Base-by-base conservation (phyloP, 129 eudicot genomes). In the Dittrichia graveolens region DNA sequence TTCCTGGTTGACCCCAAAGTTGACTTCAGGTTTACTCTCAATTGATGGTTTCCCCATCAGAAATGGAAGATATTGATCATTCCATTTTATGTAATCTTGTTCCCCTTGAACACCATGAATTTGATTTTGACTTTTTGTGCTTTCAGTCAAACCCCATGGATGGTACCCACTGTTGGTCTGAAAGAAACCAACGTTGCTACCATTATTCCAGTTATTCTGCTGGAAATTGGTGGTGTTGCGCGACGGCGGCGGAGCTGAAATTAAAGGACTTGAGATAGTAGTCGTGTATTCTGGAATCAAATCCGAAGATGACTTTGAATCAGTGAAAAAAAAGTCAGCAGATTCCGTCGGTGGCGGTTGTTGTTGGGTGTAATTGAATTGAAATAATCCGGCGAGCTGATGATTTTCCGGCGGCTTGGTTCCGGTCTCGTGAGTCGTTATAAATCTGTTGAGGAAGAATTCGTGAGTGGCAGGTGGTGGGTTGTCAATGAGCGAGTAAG, bases 51-150 rank as follows among this genome's bases (percentile, higher is more conserved):
- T 80, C 35, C 89, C 92, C 50, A 82, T 58, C n/a, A 85, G 37
- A 67, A 83, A 82, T 13, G 92, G 93, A 39, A 93, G 74, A 86
- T 82, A 93, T n/a, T 70, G 72, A 39, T 93, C 96, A 3, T 80
- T 79, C 96, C 96, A 90, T 65, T 85, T 90, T 7, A 77, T 79
- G 40, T 85, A 88, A 46, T 87, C 92, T 7, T 81, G 83, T 41
- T 81, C 78, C 5, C 78, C 76, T 43, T 52, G 82, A 5, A 47
- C 62, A 5, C 60, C 42, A 18, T 84, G 73, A 3, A 7, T 47
- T 46, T 46, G 72, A 40, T 34, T 67, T 46, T 67, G 72, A 73
- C 16, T 65, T 13, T 85, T 81, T 77, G 15, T 81, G 11, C 84
- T 61, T 14, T 84, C 90, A 8, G 71, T 19, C 18, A 60, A 49